Evolutionary conservation across 148 eudicot species (phyloP).

Genomic region (Pharnaceum exiguum): DNA sequence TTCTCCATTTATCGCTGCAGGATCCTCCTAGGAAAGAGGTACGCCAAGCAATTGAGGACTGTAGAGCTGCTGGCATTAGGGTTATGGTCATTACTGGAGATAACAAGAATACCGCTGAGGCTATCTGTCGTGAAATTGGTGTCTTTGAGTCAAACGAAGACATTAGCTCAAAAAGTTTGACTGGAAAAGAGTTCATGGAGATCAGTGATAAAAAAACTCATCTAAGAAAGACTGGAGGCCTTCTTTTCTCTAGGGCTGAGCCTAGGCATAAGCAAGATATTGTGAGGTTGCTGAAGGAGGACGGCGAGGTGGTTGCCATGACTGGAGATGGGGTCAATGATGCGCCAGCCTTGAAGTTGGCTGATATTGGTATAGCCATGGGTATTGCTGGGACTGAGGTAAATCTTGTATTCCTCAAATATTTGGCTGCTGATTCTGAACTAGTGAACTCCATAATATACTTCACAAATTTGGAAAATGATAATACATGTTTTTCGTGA

Average conservation of each 20-base stretch:
- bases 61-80: slow-evolving; percentile 63
- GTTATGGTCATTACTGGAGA: slow-evolving; percentile 64
- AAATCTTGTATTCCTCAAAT: neutral
- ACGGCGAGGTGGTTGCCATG: slow-evolving; percentile 81
- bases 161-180: slow-evolving; percentile 42
- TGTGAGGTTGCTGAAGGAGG: slow-evolving; percentile 65
- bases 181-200: slow-evolving; percentile 60
- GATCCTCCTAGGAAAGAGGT: slow-evolving; percentile 66
- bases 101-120: slow-evolving; percentile 62
- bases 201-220: slow-evolving; percentile 36
- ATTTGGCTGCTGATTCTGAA: neutral
- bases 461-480: no score
- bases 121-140: slow-evolving; percentile 58
- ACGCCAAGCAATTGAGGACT: slow-evolving; percentile 51
- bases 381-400: slow-evolving; percentile 86
- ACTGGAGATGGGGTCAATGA: slow-evolving; percentile 84
- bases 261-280: slow-evolving; percentile 79
- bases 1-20: slow-evolving; percentile 16
- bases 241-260: slow-evolving; percentile 73
- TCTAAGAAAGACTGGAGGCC: slow-evolving; percentile 46
- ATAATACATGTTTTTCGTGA: neutral
- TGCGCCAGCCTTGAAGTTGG: slow-evolving; percentile 72
- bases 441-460: no score
- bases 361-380: slow-evolving; percentile 82
- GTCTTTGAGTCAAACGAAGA: slow-evolving; percentile 44